Conservation (phyloP, 257 asterid species). For the Primulina huaijiensis region DNA sequence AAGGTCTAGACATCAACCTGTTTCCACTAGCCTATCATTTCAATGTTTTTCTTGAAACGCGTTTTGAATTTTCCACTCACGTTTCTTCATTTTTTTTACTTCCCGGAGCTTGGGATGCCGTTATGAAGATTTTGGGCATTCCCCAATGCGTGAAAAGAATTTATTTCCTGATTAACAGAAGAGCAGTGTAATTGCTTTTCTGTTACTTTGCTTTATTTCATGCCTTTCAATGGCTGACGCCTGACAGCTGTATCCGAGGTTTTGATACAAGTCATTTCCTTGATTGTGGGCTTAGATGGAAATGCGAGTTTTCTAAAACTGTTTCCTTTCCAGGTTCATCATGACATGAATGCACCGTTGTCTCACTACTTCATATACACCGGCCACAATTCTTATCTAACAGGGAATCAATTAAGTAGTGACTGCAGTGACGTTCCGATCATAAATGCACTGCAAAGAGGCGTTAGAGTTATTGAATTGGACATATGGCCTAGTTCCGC, state of each 20-base stretch:
- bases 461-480: constrained; percentile 48
- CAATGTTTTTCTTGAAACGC: no score
- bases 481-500: constrained; percentile 48
- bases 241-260: background rate
- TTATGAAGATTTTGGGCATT: background rate
- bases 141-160: background rate
- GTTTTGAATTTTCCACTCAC: no score
- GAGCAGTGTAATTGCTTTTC: background rate
- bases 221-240: background rate
- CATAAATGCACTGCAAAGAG: constrained; percentile 34
- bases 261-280: background rate
- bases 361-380: constrained; percentile 63
- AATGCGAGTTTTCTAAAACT: background rate
- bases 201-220: background rate
- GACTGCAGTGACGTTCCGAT: constrained; percentile 49
- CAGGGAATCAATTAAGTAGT: constrained; percentile 54
- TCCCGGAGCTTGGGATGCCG: background rate
- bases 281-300: background rate
- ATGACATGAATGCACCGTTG: constrained; percentile 53
- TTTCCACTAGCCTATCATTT: no score
- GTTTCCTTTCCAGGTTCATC: constrained; percentile 39
- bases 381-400: constrained; percentile 54
- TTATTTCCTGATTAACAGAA: background rate
- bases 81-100: no score
- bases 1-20: background rate